Base-by-base conservation (phyloP, 192 early-diverging fungal genomes). In the Coemansia sp. region DNA sequence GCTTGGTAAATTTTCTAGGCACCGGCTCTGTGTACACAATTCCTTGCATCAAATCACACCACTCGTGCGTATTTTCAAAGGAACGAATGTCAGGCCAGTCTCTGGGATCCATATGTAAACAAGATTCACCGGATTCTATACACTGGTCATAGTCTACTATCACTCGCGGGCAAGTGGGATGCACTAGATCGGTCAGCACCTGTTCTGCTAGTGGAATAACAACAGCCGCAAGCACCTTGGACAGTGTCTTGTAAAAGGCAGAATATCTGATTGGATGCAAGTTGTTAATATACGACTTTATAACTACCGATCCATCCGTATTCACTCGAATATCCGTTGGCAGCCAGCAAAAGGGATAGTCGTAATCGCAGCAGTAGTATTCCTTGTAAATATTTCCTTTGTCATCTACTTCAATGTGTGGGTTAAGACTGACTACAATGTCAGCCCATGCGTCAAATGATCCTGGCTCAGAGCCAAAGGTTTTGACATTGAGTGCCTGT, bases 211-310 rank as follows among this genome's bases (percentile, higher is more conserved):
- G 64, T 3, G 88, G 88, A 0, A 90, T 37, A 42, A 88, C 76
- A 2, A 18, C 32, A 26, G 26, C 26, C 40, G 66, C 67, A 42
- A 92, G 76, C 23, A 82, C 66, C 23, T 56, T 57, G 0, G 65
- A 67, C 7, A 92, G 65, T 12, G 69, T 68, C 4, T 53, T 32
- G 53, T 90, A 89, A 68, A 86, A 45, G 3, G 68, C 69, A 11
- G 68, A 56, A 48, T 72, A 59, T 7, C 78, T 62, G 12, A 45
- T 18, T 1, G 85, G 87, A 48, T 88, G 76, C 21, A 89, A 58
- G 37, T 88, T 89, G 83, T 91, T 90, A 85, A 92, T 91, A 70
- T 91, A 91, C 3, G 86, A 87, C 11, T 50, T 23, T 49, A 86
- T 66, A 9, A 15, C 18, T 16, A 82, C 72, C 0, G 67, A 32